Evolutionary conservation across 768 basidiomycete genomes (phyloP), one percentile per base, ranked within the genome.

Genomic region (Neoboletus brunneissimus): DNA sequence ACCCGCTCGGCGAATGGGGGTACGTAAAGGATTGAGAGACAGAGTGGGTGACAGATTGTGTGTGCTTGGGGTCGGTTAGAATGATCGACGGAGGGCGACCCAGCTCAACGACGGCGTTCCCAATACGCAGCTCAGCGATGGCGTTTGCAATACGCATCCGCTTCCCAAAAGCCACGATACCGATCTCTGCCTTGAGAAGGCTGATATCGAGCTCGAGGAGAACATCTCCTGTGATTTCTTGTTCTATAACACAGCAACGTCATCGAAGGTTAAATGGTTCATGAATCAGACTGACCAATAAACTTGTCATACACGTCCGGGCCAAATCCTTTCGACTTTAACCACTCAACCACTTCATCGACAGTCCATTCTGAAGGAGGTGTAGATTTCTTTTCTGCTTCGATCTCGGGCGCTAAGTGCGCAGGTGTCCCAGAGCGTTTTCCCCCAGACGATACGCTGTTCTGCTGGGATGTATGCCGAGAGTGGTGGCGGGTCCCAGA

Each of bases 221-320:
- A 29, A 98, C 91, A 64, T 99, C 97, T n/a, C 97, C 97, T 0
- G 94, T 91, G 53, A 99, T 99, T 75, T 99, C 97, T 84, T 99
- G 94, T 75, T 98, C 96, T 94, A 68, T 40, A 57, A 37, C 20
- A 51, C 2, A 43, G 31, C 7, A 9, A 29, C 1, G 38, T 66
- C 8, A 59, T 40, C 37, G 12, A 45, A 37, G 20, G 16, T 16
- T 0, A 9, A 18, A 43, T 11, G 12, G 15, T 15, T 9, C 9
- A 20, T 18, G 32, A 27, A 34, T 32, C 8, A 51, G 31, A 76
- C 83, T 57, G 63, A 91, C 93, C 94, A 41, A 80, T 84, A 67
- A 99, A 98, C 69, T 91, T 95, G 55, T 84, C 81, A 62, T 88
- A 88, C 6, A 94, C 86, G 42, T 82, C 80, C 48, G 86, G 78